phyloP scores from a whole-genome alignment of 2,329 filamentous ascomycete species.

The Biscogniauxia mediterranea region DNA sequence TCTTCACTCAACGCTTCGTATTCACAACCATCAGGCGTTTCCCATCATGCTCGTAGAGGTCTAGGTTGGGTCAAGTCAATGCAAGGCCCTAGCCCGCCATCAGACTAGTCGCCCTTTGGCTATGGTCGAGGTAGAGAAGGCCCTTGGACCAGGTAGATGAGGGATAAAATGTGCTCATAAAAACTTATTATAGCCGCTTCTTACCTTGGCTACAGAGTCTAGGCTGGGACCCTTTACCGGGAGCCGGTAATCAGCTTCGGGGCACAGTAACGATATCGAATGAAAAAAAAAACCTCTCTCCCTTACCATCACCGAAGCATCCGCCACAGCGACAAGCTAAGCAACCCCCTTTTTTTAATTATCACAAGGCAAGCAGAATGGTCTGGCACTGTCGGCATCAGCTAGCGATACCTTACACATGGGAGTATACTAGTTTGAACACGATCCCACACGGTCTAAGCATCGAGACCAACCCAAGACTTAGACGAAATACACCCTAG shows the following conservation, averaged over 20 bases:
- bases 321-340: background rate
- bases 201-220: background rate
- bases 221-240: background rate
- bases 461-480: background rate
- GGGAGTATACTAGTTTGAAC: background rate
- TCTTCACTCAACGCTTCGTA: background rate
- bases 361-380: background rate
- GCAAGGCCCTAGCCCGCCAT: background rate
- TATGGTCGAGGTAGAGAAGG: background rate
- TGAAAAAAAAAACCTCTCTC: background rate
- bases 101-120: background rate
- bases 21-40: background rate
- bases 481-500: background rate
- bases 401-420: background rate
- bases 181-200: background rate
- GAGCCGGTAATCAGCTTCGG: background rate
- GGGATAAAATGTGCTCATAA: background rate
- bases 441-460: background rate
- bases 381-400: background rate
- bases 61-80: background rate
- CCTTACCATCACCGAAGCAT: background rate
- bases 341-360: no score
- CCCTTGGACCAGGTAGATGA: background rate
- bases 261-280: background rate
- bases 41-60: background rate